Conservation (phyloP, 495 filamentous ascomycete genomes). For the Thermothielavioides terrestris region DNA sequence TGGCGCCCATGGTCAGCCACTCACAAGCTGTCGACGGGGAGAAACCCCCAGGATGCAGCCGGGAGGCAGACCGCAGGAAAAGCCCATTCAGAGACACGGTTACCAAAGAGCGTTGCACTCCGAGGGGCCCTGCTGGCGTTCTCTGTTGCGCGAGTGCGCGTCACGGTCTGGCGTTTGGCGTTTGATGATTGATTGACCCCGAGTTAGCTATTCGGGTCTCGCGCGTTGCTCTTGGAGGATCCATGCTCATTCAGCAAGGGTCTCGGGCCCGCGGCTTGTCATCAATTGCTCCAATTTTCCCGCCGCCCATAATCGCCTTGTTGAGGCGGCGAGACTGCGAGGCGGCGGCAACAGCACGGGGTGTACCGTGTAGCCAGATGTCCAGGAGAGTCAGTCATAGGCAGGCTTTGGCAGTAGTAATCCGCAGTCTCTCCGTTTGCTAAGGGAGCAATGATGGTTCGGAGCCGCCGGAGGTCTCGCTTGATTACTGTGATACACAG, state of each 20-base stretch:
- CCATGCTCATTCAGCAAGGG: not conserved
- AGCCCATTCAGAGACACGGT: slow-evolving; percentile 27
- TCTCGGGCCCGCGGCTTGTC: not conserved
- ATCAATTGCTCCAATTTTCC: not conserved
- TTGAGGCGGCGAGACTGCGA: slow-evolving; percentile 3
- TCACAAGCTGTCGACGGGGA: slow-evolving; percentile 22
- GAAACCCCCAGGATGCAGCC: slow-evolving; percentile 16
- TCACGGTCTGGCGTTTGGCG: slow-evolving; percentile 1
- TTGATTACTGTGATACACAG: not conserved
- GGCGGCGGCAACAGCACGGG: not conserved
- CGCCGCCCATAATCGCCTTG: slow-evolving; percentile 6
- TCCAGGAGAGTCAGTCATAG: too few relatives aligned
- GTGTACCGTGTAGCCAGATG: not conserved
- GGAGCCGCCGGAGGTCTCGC: not conserved
- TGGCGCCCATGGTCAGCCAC: slow-evolving; percentile 20
- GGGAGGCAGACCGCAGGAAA: slow-evolving; percentile 20
- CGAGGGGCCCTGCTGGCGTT: not conserved
- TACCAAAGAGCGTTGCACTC: slow-evolving; percentile 28
- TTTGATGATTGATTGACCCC: too few relatives aligned
- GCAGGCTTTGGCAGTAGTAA: not conserved
- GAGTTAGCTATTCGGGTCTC: not conserved
- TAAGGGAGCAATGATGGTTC: not conserved
- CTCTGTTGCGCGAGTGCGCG: not conserved
- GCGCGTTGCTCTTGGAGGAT: not conserved
- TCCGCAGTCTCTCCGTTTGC: not conserved